A percentile compares a stretch with the other conserved stretches of the same genome.
These are phyloP conservation scores for Barnettozyma sp. DNA, from an alignment of 805 yeast species.

Conservation along the genomic window DNA sequence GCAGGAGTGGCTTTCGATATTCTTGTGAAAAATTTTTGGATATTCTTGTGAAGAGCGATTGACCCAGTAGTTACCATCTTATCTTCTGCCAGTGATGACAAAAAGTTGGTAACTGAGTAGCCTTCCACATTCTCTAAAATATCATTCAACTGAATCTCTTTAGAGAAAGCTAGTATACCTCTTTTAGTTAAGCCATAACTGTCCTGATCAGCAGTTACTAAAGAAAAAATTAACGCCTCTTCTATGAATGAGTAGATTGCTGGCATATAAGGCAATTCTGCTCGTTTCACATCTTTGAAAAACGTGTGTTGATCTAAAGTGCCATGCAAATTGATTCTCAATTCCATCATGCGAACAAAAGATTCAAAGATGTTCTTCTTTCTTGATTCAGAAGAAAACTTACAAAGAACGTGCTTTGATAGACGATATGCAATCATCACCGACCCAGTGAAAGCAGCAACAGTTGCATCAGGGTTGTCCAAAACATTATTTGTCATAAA, in stretches of 20 bases:
- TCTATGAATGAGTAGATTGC: constrained; percentile 38
- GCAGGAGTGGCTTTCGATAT: constrained; percentile 28
- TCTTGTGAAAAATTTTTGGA: constrained; percentile 35
- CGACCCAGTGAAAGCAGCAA: constrained; percentile 34
- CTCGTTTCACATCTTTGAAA: constrained; percentile 19
- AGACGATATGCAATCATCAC: constrained; percentile 32
- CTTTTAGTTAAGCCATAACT: constrained; percentile 41
- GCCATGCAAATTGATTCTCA: constrained; percentile 27
- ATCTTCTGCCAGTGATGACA: constrained; percentile 43
- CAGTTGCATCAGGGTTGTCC: constrained; percentile 24
- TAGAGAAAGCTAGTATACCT: constrained; percentile 28
- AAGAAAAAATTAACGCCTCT: constrained; percentile 42
- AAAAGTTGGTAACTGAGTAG: constrained; percentile 31
- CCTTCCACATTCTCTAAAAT: constrained; percentile 2
- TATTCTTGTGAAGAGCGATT: constrained; percentile 64
- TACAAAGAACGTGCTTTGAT: constrained; percentile 29
- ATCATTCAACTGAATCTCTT: constrained; percentile 19
- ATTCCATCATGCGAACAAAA: constrained; percentile 34
- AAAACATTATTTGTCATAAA: constrained; percentile 27
- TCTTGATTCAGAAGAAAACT: constrained; percentile 25
- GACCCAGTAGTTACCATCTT: constrained; percentile 57
- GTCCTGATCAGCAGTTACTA: constrained; percentile 45
- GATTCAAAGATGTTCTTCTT: constrained; percentile 33
- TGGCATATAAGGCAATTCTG: constrained; percentile 27
- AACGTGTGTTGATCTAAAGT: constrained; percentile 23